A percentile compares a stretch with the other conserved stretches of the same genome.
Evolutionary conservation across 768 basidiomycete species (phyloP).

Genomic region (Xerocomus brunneocitrinus): DNA sequence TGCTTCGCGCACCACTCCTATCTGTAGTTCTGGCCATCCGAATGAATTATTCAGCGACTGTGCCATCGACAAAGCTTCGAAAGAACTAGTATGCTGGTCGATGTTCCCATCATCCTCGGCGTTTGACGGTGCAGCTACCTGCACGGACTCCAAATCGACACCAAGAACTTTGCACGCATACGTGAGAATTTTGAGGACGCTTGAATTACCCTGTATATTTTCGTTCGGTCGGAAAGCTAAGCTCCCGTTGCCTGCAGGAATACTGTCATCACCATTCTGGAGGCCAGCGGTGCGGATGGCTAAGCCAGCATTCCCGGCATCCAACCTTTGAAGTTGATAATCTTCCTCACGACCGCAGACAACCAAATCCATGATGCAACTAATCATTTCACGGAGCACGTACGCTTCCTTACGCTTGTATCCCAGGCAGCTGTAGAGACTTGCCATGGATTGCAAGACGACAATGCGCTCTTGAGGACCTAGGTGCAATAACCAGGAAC

Average conservation of each 20-base stretch:
- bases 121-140: slow-evolving; percentile 36
- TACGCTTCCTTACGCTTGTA: slow-evolving; percentile 87
- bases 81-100: slow-evolving; percentile 5
- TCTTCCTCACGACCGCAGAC: slow-evolving; percentile 82
- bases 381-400: slow-evolving; percentile 79
- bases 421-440: slow-evolving; percentile 75
- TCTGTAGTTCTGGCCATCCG: slow-evolving; percentile 94
- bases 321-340: slow-evolving; percentile 41
- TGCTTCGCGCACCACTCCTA: slow-evolving; percentile 90
- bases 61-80: slow-evolving; percentile 40
- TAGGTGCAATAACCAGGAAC: slow-evolving; percentile 83
- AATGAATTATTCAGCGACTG: slow-evolving; percentile 45
- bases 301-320: slow-evolving; percentile 37
- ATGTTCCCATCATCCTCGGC: slow-evolving; percentile 21
- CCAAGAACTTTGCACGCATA: slow-evolving; percentile 78
- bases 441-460: slow-evolving; percentile 65
- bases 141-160: slow-evolving; percentile 72
- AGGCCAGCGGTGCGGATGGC: slow-evolving; percentile 45
- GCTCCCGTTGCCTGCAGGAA: slow-evolving; percentile 37
- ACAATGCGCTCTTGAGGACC: slow-evolving; percentile 70
- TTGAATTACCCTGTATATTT: slow-evolving; percentile 74
- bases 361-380: slow-evolving; percentile 77
- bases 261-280: slow-evolving; percentile 24
- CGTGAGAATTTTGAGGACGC: slow-evolving; percentile 69
- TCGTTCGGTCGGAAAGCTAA: slow-evolving; percentile 74